Base-by-base conservation (phyloP, 2,329 filamentous ascomycete species). In the Monosporascus sp. region DNA sequence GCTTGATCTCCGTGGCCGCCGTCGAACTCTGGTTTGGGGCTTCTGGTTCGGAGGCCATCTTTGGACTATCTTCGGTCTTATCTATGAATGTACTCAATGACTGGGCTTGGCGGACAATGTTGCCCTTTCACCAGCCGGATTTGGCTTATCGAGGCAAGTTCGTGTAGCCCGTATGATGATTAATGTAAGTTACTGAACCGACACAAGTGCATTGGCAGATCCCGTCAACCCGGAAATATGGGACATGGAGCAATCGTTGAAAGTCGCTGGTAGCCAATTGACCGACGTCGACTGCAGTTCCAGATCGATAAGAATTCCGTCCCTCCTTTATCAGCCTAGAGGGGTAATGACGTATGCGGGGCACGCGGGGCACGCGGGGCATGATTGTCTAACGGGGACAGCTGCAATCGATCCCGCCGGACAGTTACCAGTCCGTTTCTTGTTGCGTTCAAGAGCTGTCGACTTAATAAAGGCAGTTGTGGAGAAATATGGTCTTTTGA, bases 1-100 rank as follows among this genome's bases (percentile, higher is more conserved):
- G 69, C 49, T 53, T 50, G 47, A 63, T 37, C 18, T 45, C 50
- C 2, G 52, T 50, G 20, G 56, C 35, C 24, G 51, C 22, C 27
- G 57, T 46, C 54, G 56, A 58, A 50, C 52, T 18, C 31, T n/a
- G 25, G 15, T 48, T 46, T 48, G 27, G 45, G 45, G 49, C 50
- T 51, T 48, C n/a, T 15, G n/a, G 41, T 44, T 20, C 22, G n/a
- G 41, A 44, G 17, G 38, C 17, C 38, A 41, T 41, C 18, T 41
- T 41, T 41, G 31, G 14, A 5, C 3, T 35, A 14, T 35, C 31
- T 35, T 35, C 31, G 31, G 31, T 14, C 9, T 35, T 35, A 35
- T 14, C 4, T 14, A 14, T 4, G 11, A 35, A 14, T 35, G 31
- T 14, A 14, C 14, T 35, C 31, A 3, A 35, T 35, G 31, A 5